Evolutionary conservation across 148 eudicot species (phyloP), one percentile per base, ranked within the genome.

Genomic region (Limonium bicolor): DNA sequence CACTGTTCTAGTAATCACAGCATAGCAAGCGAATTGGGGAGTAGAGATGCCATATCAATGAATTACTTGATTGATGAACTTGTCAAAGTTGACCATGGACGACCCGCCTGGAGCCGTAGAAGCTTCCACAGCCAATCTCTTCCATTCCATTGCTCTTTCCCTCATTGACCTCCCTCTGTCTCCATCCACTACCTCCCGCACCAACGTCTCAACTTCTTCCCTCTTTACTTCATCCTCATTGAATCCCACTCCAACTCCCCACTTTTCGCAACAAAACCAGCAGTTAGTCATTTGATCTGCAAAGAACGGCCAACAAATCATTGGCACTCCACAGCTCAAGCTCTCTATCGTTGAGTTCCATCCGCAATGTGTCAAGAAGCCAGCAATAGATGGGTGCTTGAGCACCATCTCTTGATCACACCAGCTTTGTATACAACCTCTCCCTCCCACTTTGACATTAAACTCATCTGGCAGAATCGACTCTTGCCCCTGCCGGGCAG

Each of bases 321-420:
- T 23, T 6, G 46, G 46, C 9, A 41, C 46, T 1, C 46, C 46
- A 13, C 14, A 10, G 15, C 46, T n/a, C 46, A 41, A 41, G 46
- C 46, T 41, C 46, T 41, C 46, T 29, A 41, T 41, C 46, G 14
- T 29, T 11, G 46, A 41, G 27, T 41, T 41, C 46, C 46, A 41
- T 41, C 46, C 46, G 13, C 46, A 41, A 11, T 41, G 46, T 27
- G 28, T 41, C 28, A 41, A 22, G 25, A 41, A 41, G 2, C 35
- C 62, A 0, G 41, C 57, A 0, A 45, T n/a, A 0, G 66, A 16
- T 0, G 48, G 41, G 30, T 66, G 71, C 2, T 5, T 8, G 9
- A 66, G 22, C 22, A 50, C 62, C 25, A 24, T 38, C 20, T 55
- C 62, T 18, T 66, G 71, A n/a, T 53, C 57, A 28, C 62, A 60